Evolutionary conservation across 768 basidiomycete genomes (phyloP).

Genomic region (Mycena epipterygia): DNA sequence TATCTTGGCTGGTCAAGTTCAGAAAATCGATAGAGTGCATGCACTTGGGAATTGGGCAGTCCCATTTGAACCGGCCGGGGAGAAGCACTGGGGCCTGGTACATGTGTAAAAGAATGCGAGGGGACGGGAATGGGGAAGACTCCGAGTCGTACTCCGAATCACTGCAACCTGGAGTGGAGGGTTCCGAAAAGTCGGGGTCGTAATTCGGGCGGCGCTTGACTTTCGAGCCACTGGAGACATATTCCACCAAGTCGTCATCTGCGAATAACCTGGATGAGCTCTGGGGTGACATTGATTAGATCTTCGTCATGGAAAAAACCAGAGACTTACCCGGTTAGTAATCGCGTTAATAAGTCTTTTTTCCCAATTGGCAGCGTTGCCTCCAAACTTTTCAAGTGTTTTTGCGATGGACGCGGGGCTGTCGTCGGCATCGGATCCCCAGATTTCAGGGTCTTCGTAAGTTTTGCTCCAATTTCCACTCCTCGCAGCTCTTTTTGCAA

Average conservation of each 20-base stretch:
- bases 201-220: conserved; percentile 50
- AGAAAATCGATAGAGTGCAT: conserved; percentile 61
- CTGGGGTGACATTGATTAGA: neutral
- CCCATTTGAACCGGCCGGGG: conserved; percentile 63
- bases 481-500: neutral
- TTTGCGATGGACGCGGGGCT: conserved; percentile 17
- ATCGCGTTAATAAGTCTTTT: conserved; percentile 39
- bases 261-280: neutral
- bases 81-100: conserved; percentile 55
- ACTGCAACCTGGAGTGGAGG: conserved; percentile 54
- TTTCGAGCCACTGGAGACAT: no score
- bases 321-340: neutral
- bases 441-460: conserved; percentile 23
- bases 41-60: conserved; percentile 62
- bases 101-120: conserved; percentile 37
- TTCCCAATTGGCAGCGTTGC: conserved; percentile 46
- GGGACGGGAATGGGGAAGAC: conserved; percentile 10
- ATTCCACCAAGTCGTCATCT: neutral
- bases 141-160: conserved; percentile 54
- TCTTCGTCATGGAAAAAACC: neutral
- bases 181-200: conserved; percentile 71
- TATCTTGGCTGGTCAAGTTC: conserved; percentile 49
- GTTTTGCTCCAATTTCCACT: conserved; percentile 39
- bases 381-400: conserved; percentile 48
- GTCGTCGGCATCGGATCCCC: conserved; percentile 26